phyloP scores from a whole-genome alignment of 306 rosid genomes.

The Purshia tridentata region DNA sequence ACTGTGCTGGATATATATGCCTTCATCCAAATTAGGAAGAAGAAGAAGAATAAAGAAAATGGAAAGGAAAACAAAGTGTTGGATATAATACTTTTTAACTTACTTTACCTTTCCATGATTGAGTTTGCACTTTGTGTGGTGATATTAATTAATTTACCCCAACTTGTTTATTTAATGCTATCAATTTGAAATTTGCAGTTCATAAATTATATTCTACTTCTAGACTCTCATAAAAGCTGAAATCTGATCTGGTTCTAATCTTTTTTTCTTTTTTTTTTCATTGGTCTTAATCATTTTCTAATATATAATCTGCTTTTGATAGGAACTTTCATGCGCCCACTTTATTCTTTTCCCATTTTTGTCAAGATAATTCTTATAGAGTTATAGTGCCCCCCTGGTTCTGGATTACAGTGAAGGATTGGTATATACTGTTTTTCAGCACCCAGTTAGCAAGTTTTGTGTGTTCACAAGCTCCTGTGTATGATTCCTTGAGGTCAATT shows the following conservation, averaged over 20 bases:
- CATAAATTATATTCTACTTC: not conserved
- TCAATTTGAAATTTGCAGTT: slow-evolving; percentile 19
- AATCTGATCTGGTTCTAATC: not conserved
- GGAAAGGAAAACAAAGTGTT: not conserved
- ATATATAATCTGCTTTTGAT: slow-evolving; percentile 17
- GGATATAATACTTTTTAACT: not conserved
- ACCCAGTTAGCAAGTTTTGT: slow-evolving; percentile 2
- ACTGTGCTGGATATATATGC: too few species aligned
- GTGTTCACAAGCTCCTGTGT: not conserved
- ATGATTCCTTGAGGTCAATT: not conserved
- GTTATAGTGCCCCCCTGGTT: slow-evolving; percentile 15
- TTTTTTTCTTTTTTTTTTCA: slow-evolving; percentile 7
- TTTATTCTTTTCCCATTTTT: slow-evolving; percentile 40
- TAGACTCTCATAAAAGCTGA: slow-evolving; percentile 13
- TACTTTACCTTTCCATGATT: not conserved
- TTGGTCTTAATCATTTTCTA: not conserved
- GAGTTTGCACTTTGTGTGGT: slow-evolving; percentile 9
- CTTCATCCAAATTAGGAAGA: not conserved
- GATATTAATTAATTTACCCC: not conserved
- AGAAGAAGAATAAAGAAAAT: slow-evolving; percentile 4
- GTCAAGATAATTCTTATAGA: slow-evolving; percentile 21
- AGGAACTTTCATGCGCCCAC: slow-evolving; percentile 23
- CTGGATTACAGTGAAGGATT: slow-evolving; percentile 25
- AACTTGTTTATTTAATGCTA: slow-evolving; percentile 19
- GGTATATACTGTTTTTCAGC: slow-evolving; percentile 26